Base-by-base conservation (phyloP, 805 yeast genomes). In the Nakazawaea wickerhamii region DNA sequence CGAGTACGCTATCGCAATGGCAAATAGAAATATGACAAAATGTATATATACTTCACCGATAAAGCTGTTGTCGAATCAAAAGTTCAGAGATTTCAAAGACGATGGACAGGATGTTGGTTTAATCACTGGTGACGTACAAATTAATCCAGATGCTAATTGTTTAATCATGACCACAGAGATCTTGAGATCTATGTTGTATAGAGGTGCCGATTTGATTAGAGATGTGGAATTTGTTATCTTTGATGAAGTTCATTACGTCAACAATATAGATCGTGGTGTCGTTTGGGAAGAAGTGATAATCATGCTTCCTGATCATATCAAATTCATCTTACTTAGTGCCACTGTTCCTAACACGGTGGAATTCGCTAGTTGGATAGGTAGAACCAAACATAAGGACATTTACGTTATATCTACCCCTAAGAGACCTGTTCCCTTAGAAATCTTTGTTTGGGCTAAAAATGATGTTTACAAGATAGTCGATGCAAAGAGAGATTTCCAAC, bases 251-350 rank as follows among this genome's bases (percentile, higher is more conserved):
- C 99, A 93, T 63, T 93, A 93, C 58, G 96, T 93, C 48, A 93
- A 93, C 60, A 99, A 93, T 65, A 82, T 87, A 45, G 96, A 88
- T 55, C 79, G 99, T 61, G 99, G 99, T 56, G 99, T 93, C 11
- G 99, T 93, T 3, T 93, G 99, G 99, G 99, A 93, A 66, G 99
- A 93, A 64, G 97, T 93, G 18, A 93, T 93, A 48, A 93, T 93
- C 52, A 88, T 93, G 95, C 68, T 93, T 26, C 99, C 99, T 0
- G 96, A 90, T 50, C 97, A 93, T 58, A 93, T 93, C 45, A 91
- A 91, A 56, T 84, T 86, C 53, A 88, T 93, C 48, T 67, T 93
- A 31, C 69, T 93, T 30, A 87, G 96, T 10, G 99, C 99, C 4
- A 93, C 99, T 0, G 98, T 93, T 6, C 99, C 99, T n/a, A 93